Evolutionary conservation across 2,329 filamentous ascomycete genomes (phyloP), one percentile per base, ranked within the genome.

Genomic region (Epichloe festucae): DNA sequence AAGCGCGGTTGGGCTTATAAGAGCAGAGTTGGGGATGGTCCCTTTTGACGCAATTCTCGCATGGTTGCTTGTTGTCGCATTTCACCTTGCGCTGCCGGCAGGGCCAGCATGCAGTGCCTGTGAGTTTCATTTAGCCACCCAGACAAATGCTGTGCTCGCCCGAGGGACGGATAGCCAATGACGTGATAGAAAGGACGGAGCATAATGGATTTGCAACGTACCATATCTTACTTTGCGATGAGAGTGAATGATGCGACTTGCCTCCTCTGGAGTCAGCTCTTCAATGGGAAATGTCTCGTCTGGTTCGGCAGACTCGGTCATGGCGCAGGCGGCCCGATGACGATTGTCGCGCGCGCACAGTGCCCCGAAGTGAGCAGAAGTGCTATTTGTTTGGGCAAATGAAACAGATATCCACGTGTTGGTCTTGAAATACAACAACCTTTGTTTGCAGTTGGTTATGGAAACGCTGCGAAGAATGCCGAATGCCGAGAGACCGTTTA

Each of bases 221-320:
- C 80, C 81, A 65, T 84, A 84, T 61, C 81, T 75, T 52, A 84
- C 81, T 65, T 84, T 84, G 57, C 81, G 77, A 63, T 84, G 81
- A 49, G 79, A 83, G 63, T 84, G 80, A 58, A 84, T 84, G 67
- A 84, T 84, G 59, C 79, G 78, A 62, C 72, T 84, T 56, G 79
- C 81, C 66, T 84, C 80, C 63, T 84, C 81, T 10, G 79, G 76
- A 46, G 78, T 82, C 62, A 82, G 70, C 60, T 79, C 74, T 62
- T 80, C 75, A 55, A 80, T 65, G 48, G 70, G 66, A 55, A 70
- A 66, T 59, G 69, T 67, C 55, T 70, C 70, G 50, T 74, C 70
- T 49, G 69, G 66, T 49, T 70, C 67, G 49, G 70, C 65, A 54
- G 67, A 65, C 52, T 75, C 72, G 54, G 70, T 62, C 73, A 76